Evolutionary conservation across 2,329 filamentous ascomycete genomes (phyloP), one percentile per base, ranked within the genome.

Genomic region (Apiospora saccharicola): DNA sequence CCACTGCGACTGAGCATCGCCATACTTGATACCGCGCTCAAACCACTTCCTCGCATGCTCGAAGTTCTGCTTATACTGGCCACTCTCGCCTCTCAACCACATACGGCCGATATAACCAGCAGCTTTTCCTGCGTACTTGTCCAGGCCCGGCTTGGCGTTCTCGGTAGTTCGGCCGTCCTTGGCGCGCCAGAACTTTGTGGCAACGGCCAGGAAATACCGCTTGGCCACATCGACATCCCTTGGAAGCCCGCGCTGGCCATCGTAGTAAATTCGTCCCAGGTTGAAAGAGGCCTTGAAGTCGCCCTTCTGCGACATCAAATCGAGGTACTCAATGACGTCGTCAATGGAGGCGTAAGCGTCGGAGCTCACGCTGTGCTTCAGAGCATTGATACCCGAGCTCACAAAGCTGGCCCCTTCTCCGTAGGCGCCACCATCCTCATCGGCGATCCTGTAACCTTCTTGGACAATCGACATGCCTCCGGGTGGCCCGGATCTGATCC

Each of bases 301-400:
- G 14, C 95, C 95, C 80, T 97, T 97, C 73, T 95, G 91, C 7
- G 94, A 94, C 87, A 97, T 92, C 57, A 98, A 87, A 77, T 98
- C 94, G 75, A 98, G 86, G 77, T 98, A 99, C 80, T 99, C 96
- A 73, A 99, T 90, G 22, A 98, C 93, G 81, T 99, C 96, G 77
- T 97, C 95, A 72, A 98, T 90, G 22, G 94, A 93, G 0, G 95
- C 94, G 78, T 97, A 93, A 0, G 93, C 90, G 79, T 96, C 93
- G 3, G 94, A 94, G 75, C 93, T 92, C 1, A 91, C 88, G 71
- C 91, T 90, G 26, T 91, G 90, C 74, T 91, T 91, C 78, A 92
- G 89, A 4, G 95, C 94, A 79, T 97, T 95, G 72, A 90, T 88
- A 5, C 96, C 96, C 0, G 96, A 93, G 79, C 95, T 98, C 34